Evolutionary conservation across 2,329 filamentous ascomycete genomes (phyloP).

Genomic region (Fusarium sterilihyphosum): DNA sequence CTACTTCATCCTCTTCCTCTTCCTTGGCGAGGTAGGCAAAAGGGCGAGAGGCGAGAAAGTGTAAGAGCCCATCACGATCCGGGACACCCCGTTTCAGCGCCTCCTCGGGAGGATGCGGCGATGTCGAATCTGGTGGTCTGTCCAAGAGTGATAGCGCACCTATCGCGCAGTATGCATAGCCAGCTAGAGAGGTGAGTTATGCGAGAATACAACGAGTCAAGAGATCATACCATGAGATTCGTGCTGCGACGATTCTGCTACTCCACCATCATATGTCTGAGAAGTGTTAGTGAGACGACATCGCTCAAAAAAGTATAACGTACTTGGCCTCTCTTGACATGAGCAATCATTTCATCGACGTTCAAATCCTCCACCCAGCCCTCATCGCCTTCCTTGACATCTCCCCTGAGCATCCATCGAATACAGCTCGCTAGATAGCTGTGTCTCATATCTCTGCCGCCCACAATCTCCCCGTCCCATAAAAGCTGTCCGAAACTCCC

Average conservation of each 20-base stretch:
- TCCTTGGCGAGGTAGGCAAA: constrained; percentile 65
- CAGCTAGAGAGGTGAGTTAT: constrained; percentile 62
- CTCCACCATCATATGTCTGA: constrained; percentile 85
- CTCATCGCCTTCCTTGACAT: constrained; percentile 58
- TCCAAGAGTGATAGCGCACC: constrained; percentile 80
- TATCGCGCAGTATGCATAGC: constrained; percentile 90
- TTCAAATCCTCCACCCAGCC: constrained; percentile 77
- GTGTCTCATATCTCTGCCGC: constrained; percentile 86
- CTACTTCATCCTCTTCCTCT: constrained; percentile 58
- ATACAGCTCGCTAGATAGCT: constrained; percentile 86
- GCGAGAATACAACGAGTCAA: background rate
- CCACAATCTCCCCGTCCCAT: constrained; percentile 68
- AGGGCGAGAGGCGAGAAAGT: constrained; percentile 74
- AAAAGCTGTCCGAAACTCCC: constrained; percentile 92
- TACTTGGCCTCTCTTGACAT: constrained; percentile 73
- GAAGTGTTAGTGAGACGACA: background rate
- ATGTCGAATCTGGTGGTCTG: constrained; percentile 57
- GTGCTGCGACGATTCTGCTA: constrained; percentile 79
- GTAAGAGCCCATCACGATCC: constrained; percentile 47
- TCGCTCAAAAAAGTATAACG: background rate
- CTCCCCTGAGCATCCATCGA: constrained; percentile 81
- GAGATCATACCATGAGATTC: constrained; percentile 79
- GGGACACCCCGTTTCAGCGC: constrained; percentile 50
- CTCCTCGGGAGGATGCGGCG: constrained; percentile 22
- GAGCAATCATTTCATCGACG: constrained; percentile 72